Percentiles rank a stretch among this genome's conserved stretches.
These are phyloP conservation scores for Nitzschia palea DNA, from an alignment of 108 stramenopile genomes.

Conservation along the genomic window DNA sequence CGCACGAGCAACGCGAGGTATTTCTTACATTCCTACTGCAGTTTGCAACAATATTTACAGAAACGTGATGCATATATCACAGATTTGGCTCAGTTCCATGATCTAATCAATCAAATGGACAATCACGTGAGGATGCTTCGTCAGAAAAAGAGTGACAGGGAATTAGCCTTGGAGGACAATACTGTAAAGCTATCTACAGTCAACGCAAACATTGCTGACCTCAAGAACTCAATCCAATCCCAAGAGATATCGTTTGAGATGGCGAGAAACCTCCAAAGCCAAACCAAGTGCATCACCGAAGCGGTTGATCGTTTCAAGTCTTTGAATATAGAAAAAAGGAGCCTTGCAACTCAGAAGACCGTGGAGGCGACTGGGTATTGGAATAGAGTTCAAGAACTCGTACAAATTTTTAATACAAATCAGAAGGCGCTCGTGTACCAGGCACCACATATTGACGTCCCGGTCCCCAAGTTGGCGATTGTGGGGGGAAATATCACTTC, in stretches of 20 bases:
- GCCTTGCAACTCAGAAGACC: constrained; percentile 39
- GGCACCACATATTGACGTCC: constrained; percentile 38
- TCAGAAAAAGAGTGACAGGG: constrained; percentile 61
- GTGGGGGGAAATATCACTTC: constrained; percentile 25
- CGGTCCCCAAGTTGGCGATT: constrained; percentile 40
- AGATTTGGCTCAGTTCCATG: constrained; percentile 88
- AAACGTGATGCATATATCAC: constrained; percentile 71
- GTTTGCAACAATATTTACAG: constrained; percentile 61
- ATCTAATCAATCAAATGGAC: constrained; percentile 75
- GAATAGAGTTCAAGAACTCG: constrained; percentile 48
- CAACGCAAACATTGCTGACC: constrained; percentile 33
- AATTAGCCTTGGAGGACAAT: constrained; percentile 54
- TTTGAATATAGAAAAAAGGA: constrained; percentile 40
- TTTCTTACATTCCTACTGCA: constrained; percentile 1
- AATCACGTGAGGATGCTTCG: constrained; percentile 66
- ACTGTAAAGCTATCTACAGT: constrained; percentile 48
- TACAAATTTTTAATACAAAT: constrained; percentile 57
- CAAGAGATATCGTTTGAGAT: constrained; percentile 78
- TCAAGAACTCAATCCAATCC: constrained; percentile 44
- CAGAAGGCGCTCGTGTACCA: constrained; percentile 53
- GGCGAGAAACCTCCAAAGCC: constrained; percentile 66
- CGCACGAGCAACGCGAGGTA: background rate
- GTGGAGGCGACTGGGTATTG: constrained; percentile 38
- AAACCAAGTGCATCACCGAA: constrained; percentile 63
- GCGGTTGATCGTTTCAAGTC: constrained; percentile 48